Base-by-base conservation (phyloP, 1,284 basidiomycete species). In the Gomphus bonarii region DNA sequence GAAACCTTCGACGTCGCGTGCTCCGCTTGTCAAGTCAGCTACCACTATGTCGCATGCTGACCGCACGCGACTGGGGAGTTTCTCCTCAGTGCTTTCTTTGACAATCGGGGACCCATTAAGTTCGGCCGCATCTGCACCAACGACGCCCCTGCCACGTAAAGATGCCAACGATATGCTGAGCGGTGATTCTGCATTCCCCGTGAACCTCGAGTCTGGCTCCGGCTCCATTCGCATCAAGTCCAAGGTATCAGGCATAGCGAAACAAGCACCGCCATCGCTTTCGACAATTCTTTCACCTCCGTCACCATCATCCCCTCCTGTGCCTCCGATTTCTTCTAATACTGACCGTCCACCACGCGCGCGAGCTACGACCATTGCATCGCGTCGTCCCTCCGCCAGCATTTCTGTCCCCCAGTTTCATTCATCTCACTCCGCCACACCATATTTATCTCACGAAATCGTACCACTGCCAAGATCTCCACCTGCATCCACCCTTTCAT, bases 391-490 rank as follows among this genome's bases (percentile, higher is more conserved):
- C 61, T 60, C 67, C 63, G 60, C 59, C 62, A 60, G 53, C 55
- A 18, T 63, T 67, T n/a, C 63, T 66, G 36, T 65, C 67, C 30
- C 60, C 71, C 7, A 62, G 18, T 22, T n/a, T 54, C 65, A 40
- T 59, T 60, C 7, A 25, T 18, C 20, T 22, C 36, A 38, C 12
- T 28, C 59, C 20, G 50, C 54, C 40, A 65, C 20, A 52, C 62
- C 44, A 63, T 72, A 54, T 7, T 50, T 58, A 22, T 33, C 51
- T 61, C 28, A 80, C 73, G 60, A 72, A 78, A 68, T 71, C 1
- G 74, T 82, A 57, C 81, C 81, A 30, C 69, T 82, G 5, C 76
- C 82, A 1, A 75, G 81, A 60, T 88, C 86, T 1, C 86, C 86
- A 10, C 82, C 85, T 0, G 70, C 73, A 36, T 89, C 87, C 18